Conservation (phyloP, 495 filamentous ascomycete species). For the Copromyces sp. region DNA sequence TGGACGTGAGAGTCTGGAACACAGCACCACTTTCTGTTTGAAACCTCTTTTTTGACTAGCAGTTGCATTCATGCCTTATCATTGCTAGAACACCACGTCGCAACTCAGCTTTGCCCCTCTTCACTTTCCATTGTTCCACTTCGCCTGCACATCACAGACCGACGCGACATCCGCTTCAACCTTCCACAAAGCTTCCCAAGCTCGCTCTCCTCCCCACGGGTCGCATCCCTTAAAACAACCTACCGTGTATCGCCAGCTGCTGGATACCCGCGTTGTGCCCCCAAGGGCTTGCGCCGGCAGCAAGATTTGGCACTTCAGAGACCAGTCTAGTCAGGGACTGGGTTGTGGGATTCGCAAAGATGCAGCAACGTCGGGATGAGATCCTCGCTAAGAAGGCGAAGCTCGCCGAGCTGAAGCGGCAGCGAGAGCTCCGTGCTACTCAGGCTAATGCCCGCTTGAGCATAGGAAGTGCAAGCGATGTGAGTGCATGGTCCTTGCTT, state of each 20-base stretch:
- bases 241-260: not conserved
- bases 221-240: not conserved
- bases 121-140: not conserved
- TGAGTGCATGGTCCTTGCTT: slow-evolving; percentile 18
- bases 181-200: not conserved
- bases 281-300: not conserved
- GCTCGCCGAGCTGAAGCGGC: slow-evolving; percentile 89
- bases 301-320: not conserved
- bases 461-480: slow-evolving; percentile 40
- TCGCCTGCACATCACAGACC: not conserved
- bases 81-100: not conserved
- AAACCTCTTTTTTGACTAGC: not conserved
- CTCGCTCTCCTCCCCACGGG: not conserved
- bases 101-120: not conserved
- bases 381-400: slow-evolving; percentile 89
- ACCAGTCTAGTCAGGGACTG: slow-evolving; percentile 22
- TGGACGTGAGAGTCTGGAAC: not conserved
- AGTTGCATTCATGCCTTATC: not conserved
- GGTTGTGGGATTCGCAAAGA: slow-evolving; percentile 31
- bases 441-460: slow-evolving; percentile 59
- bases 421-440: slow-evolving; percentile 69
- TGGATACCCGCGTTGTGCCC: not conserved
- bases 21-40: not conserved
- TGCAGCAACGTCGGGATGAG: slow-evolving; percentile 86
- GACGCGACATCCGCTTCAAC: not conserved